Evolutionary conservation across 2,329 filamentous ascomycete species (phyloP), one percentile per base, ranked within the genome.

Genomic region (Colletotrichum cereale): DNA sequence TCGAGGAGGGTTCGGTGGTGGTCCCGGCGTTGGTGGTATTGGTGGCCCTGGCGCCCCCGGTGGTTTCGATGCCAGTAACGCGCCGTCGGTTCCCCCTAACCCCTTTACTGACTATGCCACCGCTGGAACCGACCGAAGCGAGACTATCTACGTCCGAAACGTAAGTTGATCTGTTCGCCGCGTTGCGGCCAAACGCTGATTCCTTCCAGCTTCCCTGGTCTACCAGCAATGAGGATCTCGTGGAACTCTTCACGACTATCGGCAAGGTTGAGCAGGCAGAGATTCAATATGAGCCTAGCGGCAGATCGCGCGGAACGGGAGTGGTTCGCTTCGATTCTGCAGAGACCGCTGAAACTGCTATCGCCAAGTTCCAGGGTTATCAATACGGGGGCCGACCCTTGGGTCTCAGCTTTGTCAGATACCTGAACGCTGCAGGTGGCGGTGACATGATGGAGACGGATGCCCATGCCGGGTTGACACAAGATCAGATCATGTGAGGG

Each of bases 211-310:
- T 99, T 74, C 96, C 96, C 16, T 99, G 96, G 96, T 98, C 96
- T 36, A 99, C 96, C 21, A 98, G 95, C 86, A 98, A 99, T 79
- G 96, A 99, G 74, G 96, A 99, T 82, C 86, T 99, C 34, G 90
- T 98, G 68, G 96, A 99, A 81, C 88, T 99, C 26, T 99, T 99
- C 86, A 95, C 93, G 24, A 99, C 96, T 14, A 99, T 99, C 78
- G 96, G 96, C 74, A 97, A 97, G 82, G 96, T 99, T 71, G 95
- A 98, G 78, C 95, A 96, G 78, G 96, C 96, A n/a, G 96, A 99
- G 84, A 98, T 99, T 68, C 96, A 99, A 83, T 98, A 99, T 79
- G 96, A 99, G 82, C 93, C 94, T 5, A 98, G 97, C 78, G 96
- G 96, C 56, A 93, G 96, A 77, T 99, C 96, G 72, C 93, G 95